These are phyloP conservation scores for Apiospora sp. DNA, from an alignment of 2,329 filamentous ascomycete genomes.

Conservation along the genomic window DNA sequence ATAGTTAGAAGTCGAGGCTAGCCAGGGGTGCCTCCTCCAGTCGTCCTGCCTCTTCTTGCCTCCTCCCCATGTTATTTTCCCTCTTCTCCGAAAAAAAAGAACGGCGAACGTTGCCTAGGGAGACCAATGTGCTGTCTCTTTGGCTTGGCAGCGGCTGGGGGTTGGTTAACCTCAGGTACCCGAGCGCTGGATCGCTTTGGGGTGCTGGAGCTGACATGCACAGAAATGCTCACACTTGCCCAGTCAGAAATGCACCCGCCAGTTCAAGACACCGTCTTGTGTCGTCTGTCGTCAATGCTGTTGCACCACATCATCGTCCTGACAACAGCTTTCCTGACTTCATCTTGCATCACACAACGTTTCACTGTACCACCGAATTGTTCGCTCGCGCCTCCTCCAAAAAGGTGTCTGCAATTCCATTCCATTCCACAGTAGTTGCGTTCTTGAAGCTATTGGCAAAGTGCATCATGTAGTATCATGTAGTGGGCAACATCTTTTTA, in stretches of 20 bases:
- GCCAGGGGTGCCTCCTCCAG: neutral
- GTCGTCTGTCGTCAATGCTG: neutral
- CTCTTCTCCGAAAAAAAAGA: neutral
- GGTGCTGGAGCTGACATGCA: neutral
- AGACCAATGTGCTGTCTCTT: slow-evolving; percentile 11
- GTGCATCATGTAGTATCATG: neutral
- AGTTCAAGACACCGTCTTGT: neutral
- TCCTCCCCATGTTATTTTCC: slow-evolving; percentile 11
- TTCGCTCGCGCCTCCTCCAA: neutral
- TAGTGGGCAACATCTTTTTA: neutral
- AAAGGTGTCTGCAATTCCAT: neutral
- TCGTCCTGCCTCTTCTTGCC: neutral
- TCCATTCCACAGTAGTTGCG: neutral
- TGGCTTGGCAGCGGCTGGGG: slow-evolving; percentile 1
- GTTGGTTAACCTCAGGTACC: slow-evolving; percentile 7
- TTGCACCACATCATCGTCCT: slow-evolving; percentile 9
- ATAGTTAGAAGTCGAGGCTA: slow-evolving; percentile 2
- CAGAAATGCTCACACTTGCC: neutral
- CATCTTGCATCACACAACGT: neutral
- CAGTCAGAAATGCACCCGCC: neutral
- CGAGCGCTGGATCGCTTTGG: neutral
- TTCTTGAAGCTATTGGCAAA: neutral
- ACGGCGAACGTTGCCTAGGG: slow-evolving; percentile 14
- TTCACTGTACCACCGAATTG: neutral
- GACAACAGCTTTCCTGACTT: slow-evolving; percentile 1